Base-by-base conservation (phyloP, 768 basidiomycete species). In the Tephrocybe rancida region DNA sequence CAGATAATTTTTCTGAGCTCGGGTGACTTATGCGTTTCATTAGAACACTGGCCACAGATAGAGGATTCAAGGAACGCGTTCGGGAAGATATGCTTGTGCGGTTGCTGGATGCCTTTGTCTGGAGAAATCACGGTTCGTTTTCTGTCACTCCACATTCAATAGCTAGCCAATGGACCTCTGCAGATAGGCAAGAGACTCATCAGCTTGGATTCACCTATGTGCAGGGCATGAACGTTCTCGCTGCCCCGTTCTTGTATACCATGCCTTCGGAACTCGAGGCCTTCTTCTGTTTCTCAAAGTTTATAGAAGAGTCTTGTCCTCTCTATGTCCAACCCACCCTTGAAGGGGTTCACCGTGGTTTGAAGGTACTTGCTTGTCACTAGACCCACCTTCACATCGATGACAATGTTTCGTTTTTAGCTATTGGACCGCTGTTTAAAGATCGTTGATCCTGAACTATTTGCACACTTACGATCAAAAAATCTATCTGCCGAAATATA, bases 211-310 rank as follows among this genome's bases (percentile, higher is more conserved):
- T 98, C 70, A 94, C 92, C 26, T 99, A 98, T 63, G 95, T 99
- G 8, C 96, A 99, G 72, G 97, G 97, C 26, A 98, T 97, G 94
- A 99, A 99, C 67, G 97, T 98, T 44, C 85, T 99, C 30, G 94
- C 95, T 19, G 97, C 97, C 2, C 97, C 97, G 0, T 99, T 98
- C 70, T 80, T 99, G 25, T 99, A 97, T 66, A 93, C 91, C 10
- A 91, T 98, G 85, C 95, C 97, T 5, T 94, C 94, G 9, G 94
- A 99, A 69, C 72, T 98, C n/a, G 97, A 99, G 70, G 97, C 97
- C 1, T 99, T 98, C 70, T 95, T 88, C 57, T 97, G 93, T 71
- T 98, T 99, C 65, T 83, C 92, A 24, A 91, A 88, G 62, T 99
- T 99, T 67, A 97, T 98, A 61, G 96, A 98, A 72, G 86, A 88